A percentile compares a stretch with the other conserved stretches of the same genome.
Evolutionary conservation across 1,139 yeast species (phyloP).

Genomic region (Protomyces pachydermus): DNA sequence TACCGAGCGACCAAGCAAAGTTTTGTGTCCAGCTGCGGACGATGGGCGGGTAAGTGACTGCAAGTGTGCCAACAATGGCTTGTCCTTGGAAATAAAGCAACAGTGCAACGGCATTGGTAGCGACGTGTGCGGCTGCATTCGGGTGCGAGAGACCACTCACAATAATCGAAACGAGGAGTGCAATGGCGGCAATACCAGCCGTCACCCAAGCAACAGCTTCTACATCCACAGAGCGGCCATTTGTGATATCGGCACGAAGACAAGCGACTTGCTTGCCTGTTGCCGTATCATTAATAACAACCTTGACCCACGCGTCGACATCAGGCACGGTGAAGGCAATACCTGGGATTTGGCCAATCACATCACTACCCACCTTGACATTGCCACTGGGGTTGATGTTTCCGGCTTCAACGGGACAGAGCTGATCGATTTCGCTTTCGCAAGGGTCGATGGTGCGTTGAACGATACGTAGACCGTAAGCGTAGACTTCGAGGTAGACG

Average conservation of each 20-base stretch:
- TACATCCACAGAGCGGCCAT: constrained; percentile 93
- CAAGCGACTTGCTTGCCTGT: constrained; percentile 63
- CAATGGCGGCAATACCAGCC: constrained; percentile 84
- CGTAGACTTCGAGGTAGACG: constrained; percentile 63
- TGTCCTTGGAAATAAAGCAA: constrained; percentile 90
- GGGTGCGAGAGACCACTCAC: constrained; percentile 85
- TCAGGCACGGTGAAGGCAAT: constrained; percentile 90
- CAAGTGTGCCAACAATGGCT: constrained; percentile 94
- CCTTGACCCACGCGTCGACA: constrained; percentile 84
- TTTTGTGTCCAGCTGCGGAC: constrained; percentile 99
- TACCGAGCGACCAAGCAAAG: constrained; percentile 94
- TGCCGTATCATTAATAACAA: constrained; percentile 52
- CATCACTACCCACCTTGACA: constrained; percentile 44
- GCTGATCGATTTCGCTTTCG: constrained; percentile 48
- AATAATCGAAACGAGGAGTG: constrained; percentile 79
- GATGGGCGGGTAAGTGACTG: constrained; percentile 91
- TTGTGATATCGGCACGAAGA: constrained; percentile 79
- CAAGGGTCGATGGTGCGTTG: constrained; percentile 60
- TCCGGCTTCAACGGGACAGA: constrained; percentile 85
- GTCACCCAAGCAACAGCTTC: constrained; percentile 95
- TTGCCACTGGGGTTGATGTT: constrained; percentile 67
- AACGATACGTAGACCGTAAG: constrained; percentile 75
- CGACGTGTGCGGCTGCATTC: constrained; percentile 92
- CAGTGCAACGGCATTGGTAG: constrained; percentile 86
- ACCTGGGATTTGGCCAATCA: constrained; percentile 60